Evolutionary conservation across 345 rosid genomes (phyloP), one percentile per base, ranked within the genome.

Genomic region (Cardamine resedifolia): DNA sequence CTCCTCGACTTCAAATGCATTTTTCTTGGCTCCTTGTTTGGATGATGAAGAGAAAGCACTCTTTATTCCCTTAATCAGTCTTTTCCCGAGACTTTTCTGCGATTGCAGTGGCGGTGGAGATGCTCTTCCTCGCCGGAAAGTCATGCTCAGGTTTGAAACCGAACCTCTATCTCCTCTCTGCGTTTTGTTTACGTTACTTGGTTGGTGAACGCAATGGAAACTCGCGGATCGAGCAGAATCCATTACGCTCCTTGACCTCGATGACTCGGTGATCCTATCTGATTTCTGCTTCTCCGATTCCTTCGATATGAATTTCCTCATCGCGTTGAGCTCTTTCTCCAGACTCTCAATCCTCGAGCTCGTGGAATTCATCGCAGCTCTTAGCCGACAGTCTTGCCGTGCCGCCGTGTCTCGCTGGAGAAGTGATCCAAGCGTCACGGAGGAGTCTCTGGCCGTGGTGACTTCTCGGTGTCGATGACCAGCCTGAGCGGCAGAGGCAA

Each of bases 281-380:
- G 75, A 39, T 38, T 19, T 71, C 61, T 58, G 70, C 23, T 64
- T 31, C 53, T 76, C 61, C 45, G 77, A 66, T 64, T 73, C 74
- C 81, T 84, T 7, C 76, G 59, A 34, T 77, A 82, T 31, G 15
- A 83, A 72, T 68, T 71, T 84, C 85, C 81, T 90, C 92, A 93
- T 87, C 27, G 82, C 75, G 2, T 77, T 58, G 0, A 93, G 72
- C 78, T 93, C 94, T 28, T 78, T 85, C 78, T 90, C 97, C 77
- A 93, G 56, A 77, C 71, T 79, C 77, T 85, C 70, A 11, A 93
- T 90, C 4, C 94, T 85, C 16, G 84, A 77, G 68, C 80, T 87
- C 0, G 98, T 87, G 6, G 92, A 75, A 3, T 82, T 77, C 98
- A 90, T 90, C 19, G 85, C 87, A 4, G 84, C 85, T 75, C 85